A percentile compares a stretch with the other conserved stretches of the same genome.
phyloP scores from a whole-genome alignment of 148 eudicot species.

The Rhododendron kiyosumense region DNA sequence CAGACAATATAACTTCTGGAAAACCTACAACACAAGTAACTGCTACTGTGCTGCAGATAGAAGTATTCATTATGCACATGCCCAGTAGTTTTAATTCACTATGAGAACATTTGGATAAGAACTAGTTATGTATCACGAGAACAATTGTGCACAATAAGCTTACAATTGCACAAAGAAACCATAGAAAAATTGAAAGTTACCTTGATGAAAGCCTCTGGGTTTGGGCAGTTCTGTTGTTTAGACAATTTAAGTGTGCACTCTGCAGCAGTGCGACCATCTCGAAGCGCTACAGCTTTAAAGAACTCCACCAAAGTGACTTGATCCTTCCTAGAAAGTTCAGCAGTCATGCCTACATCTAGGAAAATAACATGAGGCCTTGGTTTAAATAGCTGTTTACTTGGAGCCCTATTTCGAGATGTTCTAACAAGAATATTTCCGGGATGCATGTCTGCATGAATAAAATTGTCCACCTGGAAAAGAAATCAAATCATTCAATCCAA shows the following conservation, averaged over 20 bases:
- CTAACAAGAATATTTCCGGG: conserved; percentile 93
- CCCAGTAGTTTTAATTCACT: neutral
- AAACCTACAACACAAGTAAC: neutral
- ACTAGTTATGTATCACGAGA: neutral
- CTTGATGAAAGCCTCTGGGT: conserved; percentile 66
- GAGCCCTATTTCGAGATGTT: conserved; percentile 25
- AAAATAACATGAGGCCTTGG: conserved; percentile 75
- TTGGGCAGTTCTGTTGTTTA: conserved; percentile 65
- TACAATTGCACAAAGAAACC: neutral
- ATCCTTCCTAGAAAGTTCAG: conserved; percentile 73
- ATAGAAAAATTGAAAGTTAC: conserved; percentile 19
- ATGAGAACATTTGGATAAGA: neutral
- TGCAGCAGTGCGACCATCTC: conserved; percentile 80
- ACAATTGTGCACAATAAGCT: neutral
- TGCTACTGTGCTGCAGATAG: neutral
- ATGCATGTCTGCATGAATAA: conserved; percentile 94
- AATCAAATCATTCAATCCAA: conserved; percentile 4
- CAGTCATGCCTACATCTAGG: conserved; percentile 94
- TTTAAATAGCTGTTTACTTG: conserved; percentile 43
- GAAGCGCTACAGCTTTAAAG: conserved; percentile 76
- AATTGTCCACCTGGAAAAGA: conserved; percentile 74
- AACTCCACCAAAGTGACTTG: conserved; percentile 54
- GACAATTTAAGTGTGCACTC: conserved; percentile 63
- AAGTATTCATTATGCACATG: neutral
- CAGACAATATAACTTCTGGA: neutral